Percentiles rank a stretch among this genome's conserved stretches.
phyloP scores from a whole-genome alignment of 2,329 filamentous ascomycete species.

The Paraphaeosphaeria sporulosa region DNA sequence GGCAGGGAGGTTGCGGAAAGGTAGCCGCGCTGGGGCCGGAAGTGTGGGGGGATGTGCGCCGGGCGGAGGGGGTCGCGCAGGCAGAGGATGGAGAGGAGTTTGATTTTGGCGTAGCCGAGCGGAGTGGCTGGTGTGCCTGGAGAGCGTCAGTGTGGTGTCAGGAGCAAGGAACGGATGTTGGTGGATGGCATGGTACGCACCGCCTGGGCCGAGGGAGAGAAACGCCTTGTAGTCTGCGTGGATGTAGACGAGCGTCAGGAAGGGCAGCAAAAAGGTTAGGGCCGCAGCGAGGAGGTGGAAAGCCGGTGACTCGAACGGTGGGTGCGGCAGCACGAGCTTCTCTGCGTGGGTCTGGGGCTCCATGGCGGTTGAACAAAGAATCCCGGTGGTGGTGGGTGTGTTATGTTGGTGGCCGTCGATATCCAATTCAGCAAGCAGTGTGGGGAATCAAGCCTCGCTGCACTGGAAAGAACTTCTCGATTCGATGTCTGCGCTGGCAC shows the following conservation, averaged over 20 bases:
- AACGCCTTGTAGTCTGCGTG: conserved; percentile 79
- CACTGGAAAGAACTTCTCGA: too few species aligned
- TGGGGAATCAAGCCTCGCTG: too few species aligned
- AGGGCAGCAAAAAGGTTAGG: conserved; percentile 35
- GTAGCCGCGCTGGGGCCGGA: conserved; percentile 65
- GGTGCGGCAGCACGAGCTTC: not conserved
- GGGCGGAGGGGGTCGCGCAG: conserved; percentile 74
- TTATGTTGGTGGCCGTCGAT: not conserved
- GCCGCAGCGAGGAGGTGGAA: conserved; percentile 27
- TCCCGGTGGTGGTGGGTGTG: too few species aligned
- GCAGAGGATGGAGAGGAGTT: conserved; percentile 74
- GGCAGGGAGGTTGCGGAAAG: conserved; percentile 66
- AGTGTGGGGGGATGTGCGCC: conserved; percentile 59
- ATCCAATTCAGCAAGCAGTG: not conserved
- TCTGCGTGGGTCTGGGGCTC: not conserved
- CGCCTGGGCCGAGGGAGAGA: conserved; percentile 78
- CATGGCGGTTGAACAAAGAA: not conserved
- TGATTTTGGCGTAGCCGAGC: conserved; percentile 75
- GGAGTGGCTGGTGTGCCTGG: conserved; percentile 74
- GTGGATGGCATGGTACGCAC: not conserved
- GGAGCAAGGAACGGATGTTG: not conserved
- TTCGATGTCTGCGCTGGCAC: too few species aligned
- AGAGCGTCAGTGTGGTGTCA: not conserved
- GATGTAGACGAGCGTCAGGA: conserved; percentile 51
- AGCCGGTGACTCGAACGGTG: not conserved